Conservation (phyloP, 306 rosid genomes). For the cucumber (Cucumis sativus) region DNA sequence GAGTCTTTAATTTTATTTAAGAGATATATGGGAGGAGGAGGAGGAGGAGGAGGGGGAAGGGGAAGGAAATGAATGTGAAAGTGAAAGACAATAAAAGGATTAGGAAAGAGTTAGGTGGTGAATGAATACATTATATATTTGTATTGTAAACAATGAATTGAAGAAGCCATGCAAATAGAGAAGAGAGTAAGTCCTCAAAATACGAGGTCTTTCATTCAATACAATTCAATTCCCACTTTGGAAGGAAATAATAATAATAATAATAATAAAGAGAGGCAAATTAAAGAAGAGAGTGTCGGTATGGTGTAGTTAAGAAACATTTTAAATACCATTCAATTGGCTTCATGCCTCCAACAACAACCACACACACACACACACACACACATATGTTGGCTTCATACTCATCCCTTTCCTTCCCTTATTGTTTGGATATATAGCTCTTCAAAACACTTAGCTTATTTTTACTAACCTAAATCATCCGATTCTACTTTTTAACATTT, state of each 20-base stretch:
- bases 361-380: neutral
- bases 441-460: too few species aligned
- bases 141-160: neutral
- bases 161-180: neutral
- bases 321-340: constrained; percentile 5
- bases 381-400: too few species aligned
- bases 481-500: too few species aligned
- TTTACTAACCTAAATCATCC: too few species aligned
- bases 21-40: neutral
- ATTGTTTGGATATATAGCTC: too few species aligned
- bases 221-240: neutral
- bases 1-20: neutral
- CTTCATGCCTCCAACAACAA: neutral
- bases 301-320: constrained; percentile 6
- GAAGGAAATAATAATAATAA: neutral
- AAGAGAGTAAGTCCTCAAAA: neutral
- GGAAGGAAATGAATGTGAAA: neutral
- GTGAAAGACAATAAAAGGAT: neutral
- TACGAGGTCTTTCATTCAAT: constrained; percentile 2
- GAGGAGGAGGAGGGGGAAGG: neutral
- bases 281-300: constrained; percentile 4
- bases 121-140: neutral
- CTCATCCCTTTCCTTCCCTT: too few species aligned
- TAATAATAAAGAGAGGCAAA: neutral
- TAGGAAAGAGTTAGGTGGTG: neutral